These are phyloP conservation scores for Fusarium xyrophilum DNA, from an alignment of 2,329 filamentous ascomycete species.

Conservation along the genomic window DNA sequence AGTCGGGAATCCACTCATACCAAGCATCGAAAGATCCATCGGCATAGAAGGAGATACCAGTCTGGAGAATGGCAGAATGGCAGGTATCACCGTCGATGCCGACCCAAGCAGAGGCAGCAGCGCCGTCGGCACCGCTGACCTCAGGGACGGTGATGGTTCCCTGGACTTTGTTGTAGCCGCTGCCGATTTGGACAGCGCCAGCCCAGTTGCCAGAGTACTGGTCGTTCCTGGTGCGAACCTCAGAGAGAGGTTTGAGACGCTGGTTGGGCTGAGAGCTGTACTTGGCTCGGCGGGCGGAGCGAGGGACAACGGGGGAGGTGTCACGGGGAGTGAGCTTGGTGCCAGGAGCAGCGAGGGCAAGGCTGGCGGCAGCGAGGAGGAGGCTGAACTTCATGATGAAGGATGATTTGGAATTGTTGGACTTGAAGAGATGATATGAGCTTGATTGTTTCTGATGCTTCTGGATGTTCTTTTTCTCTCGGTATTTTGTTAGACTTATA, in stretches of 20 bases:
- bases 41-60: conserved; percentile 50
- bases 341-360: conserved; percentile 1
- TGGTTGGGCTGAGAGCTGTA: conserved; percentile 6
- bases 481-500: not conserved
- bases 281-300: conserved; percentile 1
- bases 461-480: not conserved
- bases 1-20: conserved; percentile 57
- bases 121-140: not conserved
- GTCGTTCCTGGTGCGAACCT: not conserved
- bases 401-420: not conserved
- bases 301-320: conserved; percentile 5
- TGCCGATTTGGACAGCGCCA: conserved; percentile 1
- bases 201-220: conserved; percentile 14
- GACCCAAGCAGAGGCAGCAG: conserved; percentile 47
- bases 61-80: conserved; percentile 50
- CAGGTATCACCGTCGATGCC: conserved; percentile 57
- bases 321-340: conserved; percentile 7
- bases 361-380: not conserved
- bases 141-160: conserved; percentile 8
- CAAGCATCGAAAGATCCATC: conserved; percentile 51
- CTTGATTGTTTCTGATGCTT: not conserved
- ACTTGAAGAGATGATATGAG: not conserved
- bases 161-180: conserved; percentile 8
- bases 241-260: not conserved
- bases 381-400: conserved; percentile 12